phyloP scores from a whole-genome alignment of 768 basidiomycete species.

The Tulasnella calospora region DNA sequence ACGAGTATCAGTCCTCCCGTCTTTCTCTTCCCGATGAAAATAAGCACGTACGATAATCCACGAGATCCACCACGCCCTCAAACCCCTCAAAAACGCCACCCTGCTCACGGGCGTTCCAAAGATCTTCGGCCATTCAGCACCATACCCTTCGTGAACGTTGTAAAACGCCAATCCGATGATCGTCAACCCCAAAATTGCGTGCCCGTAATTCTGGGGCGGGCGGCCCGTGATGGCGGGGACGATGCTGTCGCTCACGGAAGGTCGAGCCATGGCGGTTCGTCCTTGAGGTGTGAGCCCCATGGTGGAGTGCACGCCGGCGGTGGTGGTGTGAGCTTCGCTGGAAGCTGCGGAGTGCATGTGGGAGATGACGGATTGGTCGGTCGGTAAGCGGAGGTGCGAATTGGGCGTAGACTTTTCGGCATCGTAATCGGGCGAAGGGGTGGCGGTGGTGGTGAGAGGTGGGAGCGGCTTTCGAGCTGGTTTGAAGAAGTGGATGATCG shows the following conservation, averaged over 20 bases:
- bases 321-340: constrained; percentile 28
- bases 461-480: constrained; percentile 27
- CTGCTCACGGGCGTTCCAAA: constrained; percentile 5
- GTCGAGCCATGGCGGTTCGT: not conserved
- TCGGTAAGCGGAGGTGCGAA: not conserved
- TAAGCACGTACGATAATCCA: constrained; percentile 22
- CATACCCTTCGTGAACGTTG: constrained; percentile 29
- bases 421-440: not conserved
- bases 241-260: not conserved
- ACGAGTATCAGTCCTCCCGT: not conserved
- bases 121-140: constrained; percentile 23
- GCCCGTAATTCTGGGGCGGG: constrained; percentile 44
- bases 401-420: not conserved
- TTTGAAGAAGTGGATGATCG: constrained; percentile 53
- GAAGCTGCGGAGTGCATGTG: constrained; percentile 37
- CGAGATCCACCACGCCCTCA: constrained; percentile 18
- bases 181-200: constrained; percentile 48
- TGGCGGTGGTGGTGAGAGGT: not conserved
- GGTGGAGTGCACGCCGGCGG: not conserved
- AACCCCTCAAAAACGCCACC: not conserved
- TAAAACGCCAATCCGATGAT: constrained; percentile 54
- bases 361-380: not conserved
- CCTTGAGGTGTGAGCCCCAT: not conserved
- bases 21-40: not conserved
- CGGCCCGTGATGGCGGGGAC: constrained; percentile 31